These are phyloP conservation scores for Alternaria novae-zelandiae DNA, from an alignment of 2,329 filamentous ascomycete genomes.

Conservation along the genomic window DNA sequence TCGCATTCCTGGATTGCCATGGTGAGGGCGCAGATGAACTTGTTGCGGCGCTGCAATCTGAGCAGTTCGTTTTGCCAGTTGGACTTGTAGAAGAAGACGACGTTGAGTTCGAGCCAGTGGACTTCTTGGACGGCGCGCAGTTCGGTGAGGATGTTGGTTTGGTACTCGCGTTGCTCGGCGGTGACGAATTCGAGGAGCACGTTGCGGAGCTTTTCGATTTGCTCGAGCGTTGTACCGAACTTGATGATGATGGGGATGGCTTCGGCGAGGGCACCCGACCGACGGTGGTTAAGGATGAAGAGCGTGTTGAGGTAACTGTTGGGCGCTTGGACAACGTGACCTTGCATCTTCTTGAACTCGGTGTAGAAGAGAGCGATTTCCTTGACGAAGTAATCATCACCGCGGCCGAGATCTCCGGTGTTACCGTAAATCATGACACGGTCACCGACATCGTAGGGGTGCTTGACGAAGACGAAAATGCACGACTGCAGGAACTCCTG, in stretches of 20 bases:
- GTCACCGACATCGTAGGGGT: conserved; percentile 95
- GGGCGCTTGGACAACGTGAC: conserved; percentile 92
- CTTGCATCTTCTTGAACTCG: conserved; percentile 98
- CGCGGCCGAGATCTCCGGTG: conserved; percentile 75
- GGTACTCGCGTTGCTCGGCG: conserved; percentile 87
- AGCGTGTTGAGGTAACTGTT: conserved; percentile 92
- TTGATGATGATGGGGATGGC: conserved; percentile 83
- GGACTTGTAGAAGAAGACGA: conserved; percentile 97
- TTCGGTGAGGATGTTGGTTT: conserved; percentile 84
- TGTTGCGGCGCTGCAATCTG: conserved; percentile 88
- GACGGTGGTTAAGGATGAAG: conserved; percentile 93
- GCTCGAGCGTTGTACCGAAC: conserved; percentile 82
- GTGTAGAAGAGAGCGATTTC: conserved; percentile 93
- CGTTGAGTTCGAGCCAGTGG: conserved; percentile 84
- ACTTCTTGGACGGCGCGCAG: conserved; percentile 80
- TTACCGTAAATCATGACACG: conserved; percentile 91
- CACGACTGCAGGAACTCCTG: conserved; percentile 94
- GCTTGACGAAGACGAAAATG: conserved; percentile 96
- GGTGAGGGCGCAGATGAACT: conserved; percentile 92
- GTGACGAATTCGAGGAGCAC: conserved; percentile 83
- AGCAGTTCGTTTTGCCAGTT: conserved; percentile 96
- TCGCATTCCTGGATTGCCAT: conserved; percentile 80
- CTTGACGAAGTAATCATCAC: conserved; percentile 96
- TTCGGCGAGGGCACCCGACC: conserved; percentile 87
- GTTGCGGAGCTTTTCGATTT: conserved; percentile 82